These are phyloP conservation scores for Leptosphaerulina australis DNA, from an alignment of 2,329 filamentous ascomycete genomes.

Conservation along the genomic window DNA sequence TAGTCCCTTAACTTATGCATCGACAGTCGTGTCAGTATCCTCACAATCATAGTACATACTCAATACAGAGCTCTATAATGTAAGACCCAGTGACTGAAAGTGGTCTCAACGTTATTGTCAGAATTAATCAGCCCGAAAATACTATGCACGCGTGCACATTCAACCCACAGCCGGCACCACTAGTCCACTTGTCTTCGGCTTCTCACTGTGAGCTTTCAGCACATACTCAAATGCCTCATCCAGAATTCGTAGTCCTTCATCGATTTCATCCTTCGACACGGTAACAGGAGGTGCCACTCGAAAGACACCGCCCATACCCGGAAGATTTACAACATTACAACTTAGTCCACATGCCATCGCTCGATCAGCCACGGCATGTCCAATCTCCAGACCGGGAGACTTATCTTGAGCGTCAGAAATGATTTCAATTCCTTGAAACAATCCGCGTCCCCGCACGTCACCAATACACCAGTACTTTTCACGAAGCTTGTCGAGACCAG, in stretches of 20 bases:
- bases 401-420: conserved; percentile 33
- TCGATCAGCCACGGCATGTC: conserved; percentile 24
- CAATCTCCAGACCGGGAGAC: conserved; percentile 30
- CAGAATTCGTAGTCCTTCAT: conserved; percentile 60
- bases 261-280: conserved; percentile 52
- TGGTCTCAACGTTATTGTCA: no score
- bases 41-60: no score
- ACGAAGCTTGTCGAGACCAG: conserved; percentile 26
- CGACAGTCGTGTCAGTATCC: no score
- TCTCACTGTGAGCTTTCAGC: background rate
- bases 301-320: conserved; percentile 56
- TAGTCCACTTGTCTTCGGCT: background rate
- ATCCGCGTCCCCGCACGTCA: conserved; percentile 37
- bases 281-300: conserved; percentile 67
- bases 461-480: conserved; percentile 39
- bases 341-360: conserved; percentile 34
- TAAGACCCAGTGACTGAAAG: no score
- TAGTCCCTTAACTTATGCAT: no score
- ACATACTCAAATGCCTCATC: conserved; percentile 55
- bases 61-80: no score
- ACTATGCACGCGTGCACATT: background rate
- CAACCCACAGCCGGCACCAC: conserved; percentile 1
- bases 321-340: conserved; percentile 34
- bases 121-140: background rate
- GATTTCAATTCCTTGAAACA: conserved; percentile 41